phyloP scores from a whole-genome alignment of 805 yeast genomes.

The Myxozyma mucilagina region DNA sequence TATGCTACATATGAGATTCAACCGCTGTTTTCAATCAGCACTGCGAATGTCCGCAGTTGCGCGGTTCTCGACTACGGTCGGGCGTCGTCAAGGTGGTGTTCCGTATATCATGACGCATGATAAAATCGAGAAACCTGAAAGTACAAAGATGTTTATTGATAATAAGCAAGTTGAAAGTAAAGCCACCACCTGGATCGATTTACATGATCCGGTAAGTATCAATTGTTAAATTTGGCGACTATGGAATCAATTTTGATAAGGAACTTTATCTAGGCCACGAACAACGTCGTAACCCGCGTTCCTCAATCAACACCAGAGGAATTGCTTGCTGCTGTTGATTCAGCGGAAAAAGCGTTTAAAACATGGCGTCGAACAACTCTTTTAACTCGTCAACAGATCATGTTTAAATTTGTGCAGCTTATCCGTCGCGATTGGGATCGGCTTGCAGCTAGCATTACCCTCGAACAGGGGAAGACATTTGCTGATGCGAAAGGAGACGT shows the following conservation, averaged over 20 bases:
- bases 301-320: constrained; percentile 72
- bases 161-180: constrained; percentile 54
- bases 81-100: not conserved
- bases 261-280: constrained; percentile 51
- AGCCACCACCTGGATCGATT: constrained; percentile 61
- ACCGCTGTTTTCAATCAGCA: not conserved
- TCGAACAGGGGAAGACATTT: constrained; percentile 77
- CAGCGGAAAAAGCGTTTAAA: constrained; percentile 64
- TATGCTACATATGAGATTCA: not conserved
- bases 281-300: constrained; percentile 62
- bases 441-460: constrained; percentile 61
- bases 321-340: constrained; percentile 61
- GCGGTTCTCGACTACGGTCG: constrained; percentile 2
- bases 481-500: constrained; percentile 76
- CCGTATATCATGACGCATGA: constrained; percentile 19
- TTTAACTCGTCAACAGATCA: constrained; percentile 58
- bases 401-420: constrained; percentile 66
- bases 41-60: not conserved
- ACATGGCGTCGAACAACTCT: constrained; percentile 55
- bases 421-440: constrained; percentile 67
- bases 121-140: constrained; percentile 36
- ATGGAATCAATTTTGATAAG: not conserved
- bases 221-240: not conserved
- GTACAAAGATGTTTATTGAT: constrained; percentile 44
- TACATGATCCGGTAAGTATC: constrained; percentile 59